Conservation (phyloP, 2,329 filamentous ascomycete species). For the Fusarium sororula region DNA sequence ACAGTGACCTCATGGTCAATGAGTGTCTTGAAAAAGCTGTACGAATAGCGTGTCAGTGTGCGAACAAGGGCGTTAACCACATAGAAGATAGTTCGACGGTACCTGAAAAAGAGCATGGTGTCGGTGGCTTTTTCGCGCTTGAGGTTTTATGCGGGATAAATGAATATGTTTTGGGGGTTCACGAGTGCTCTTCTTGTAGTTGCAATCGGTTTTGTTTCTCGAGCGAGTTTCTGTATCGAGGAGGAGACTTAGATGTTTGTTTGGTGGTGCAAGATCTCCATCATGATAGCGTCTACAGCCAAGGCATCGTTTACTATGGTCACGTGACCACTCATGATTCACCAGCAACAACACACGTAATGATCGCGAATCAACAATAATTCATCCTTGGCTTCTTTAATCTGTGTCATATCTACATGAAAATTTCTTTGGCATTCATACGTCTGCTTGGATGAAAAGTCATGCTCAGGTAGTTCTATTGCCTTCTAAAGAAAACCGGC, state of each 20-base stretch:
- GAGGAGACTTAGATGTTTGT: conserved; percentile 24
- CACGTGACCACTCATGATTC: conserved; percentile 25
- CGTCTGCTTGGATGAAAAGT: background rate
- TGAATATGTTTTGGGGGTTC: background rate
- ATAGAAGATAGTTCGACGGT: conserved; percentile 2
- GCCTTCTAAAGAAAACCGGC: background rate
- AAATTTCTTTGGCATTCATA: background rate
- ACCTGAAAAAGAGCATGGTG: conserved; percentile 59
- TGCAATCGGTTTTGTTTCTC: background rate
- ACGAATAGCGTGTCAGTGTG: background rate
- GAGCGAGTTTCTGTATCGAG: background rate
- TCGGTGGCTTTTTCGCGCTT: conserved; percentile 13
- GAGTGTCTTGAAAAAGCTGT: conserved; percentile 97
- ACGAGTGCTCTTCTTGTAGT: background rate
- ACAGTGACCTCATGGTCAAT: conserved; percentile 97
- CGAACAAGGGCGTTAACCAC: background rate
- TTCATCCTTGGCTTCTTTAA: background rate
- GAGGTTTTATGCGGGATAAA: background rate
- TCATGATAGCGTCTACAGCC: conserved; percentile 29
- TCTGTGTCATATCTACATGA: background rate
- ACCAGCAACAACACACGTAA: background rate
- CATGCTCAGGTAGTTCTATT: background rate
- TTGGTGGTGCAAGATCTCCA: conserved; percentile 30
- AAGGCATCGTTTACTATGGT: background rate
- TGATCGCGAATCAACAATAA: background rate